Percentiles rank a stretch among this genome's conserved stretches.
Evolutionary conservation across 495 filamentous ascomycete species (phyloP).

Genomic region (Chaetomidium leptoderma): DNA sequence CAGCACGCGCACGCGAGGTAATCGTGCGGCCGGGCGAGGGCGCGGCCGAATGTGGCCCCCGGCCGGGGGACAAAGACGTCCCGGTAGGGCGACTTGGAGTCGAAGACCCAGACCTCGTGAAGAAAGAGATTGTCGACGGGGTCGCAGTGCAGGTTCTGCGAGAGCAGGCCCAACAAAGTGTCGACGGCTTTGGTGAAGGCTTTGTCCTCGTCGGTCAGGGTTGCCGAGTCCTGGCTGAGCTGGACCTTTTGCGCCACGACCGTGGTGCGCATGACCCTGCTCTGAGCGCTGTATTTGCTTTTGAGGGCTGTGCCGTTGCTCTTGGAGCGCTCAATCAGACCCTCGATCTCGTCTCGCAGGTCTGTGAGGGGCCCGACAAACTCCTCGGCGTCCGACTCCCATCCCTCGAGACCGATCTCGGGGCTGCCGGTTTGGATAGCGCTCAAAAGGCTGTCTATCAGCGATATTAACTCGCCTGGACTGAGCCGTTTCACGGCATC

Average conservation of each 20-base stretch:
- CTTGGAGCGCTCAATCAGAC: conserved; percentile 39
- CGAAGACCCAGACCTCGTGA: conserved; percentile 79
- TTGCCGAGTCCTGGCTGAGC: conserved; percentile 73
- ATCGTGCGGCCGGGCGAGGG: conserved; percentile 73
- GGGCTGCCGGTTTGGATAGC: conserved; percentile 38
- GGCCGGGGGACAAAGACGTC: conserved; percentile 80
- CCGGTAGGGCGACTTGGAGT: conserved; percentile 70
- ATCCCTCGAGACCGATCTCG: conserved; percentile 32
- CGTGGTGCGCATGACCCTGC: conserved; percentile 71
- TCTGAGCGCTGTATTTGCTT: conserved; percentile 69
- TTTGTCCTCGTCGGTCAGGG: conserved; percentile 67
- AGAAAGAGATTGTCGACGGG: conserved; percentile 63
- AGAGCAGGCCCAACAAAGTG: conserved; percentile 53
- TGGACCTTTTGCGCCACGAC: conserved; percentile 84
- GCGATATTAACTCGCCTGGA: conserved; percentile 37
- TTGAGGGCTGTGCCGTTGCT: conserved; percentile 51
- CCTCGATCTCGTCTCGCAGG: conserved; percentile 38
- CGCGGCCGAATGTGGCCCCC: conserved; percentile 73
- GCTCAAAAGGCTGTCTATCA: conserved; percentile 31
- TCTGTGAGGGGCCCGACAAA: conserved; percentile 34
- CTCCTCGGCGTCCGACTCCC: conserved; percentile 35
- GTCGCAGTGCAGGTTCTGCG: conserved; percentile 53
- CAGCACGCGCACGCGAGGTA: conserved; percentile 78
- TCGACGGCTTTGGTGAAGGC: conserved; percentile 73
- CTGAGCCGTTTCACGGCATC: conserved; percentile 41